Base-by-base conservation (phyloP, 2,329 filamentous ascomycete genomes). In the Tolypocladium endophyticum region DNA sequence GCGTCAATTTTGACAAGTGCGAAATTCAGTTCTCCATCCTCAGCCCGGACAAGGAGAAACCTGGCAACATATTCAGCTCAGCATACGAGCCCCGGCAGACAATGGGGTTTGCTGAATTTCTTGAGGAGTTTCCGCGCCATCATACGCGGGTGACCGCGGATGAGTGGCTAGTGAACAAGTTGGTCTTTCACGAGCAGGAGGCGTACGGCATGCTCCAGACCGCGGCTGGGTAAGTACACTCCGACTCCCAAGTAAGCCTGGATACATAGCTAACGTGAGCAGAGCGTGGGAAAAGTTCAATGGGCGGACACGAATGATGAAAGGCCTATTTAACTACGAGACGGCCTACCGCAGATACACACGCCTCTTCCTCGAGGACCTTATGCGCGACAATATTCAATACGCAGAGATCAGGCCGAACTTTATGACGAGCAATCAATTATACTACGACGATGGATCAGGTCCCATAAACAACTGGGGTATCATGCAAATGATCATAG, bases 321-420 rank as follows among this genome's bases (percentile, higher is more conserved):
- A 90, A 67, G 87, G 87, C 0, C 75, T 90, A 0, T 81, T 89
- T 66, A 87, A 87, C 68, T 89, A 89, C 64, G 80, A 84, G 67
- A 77, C 75, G 4, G 84, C 85, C 4, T 89, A 85, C 67, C 74
- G 76, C 55, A 75, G 73, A 69, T 90, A 90, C 65, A 87, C 86
- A 2, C 73, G 76, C 12, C 69, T 74, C 3, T 84, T 83, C 25
- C 81, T 89, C 14, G 74, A 85, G 60, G 81, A 84, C 61, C 85
- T 89, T 69, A 79, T 84, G 28, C 67, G 75, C 7, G 86, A 89
- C 67, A 83, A 83, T 52, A 85, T 90, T 63, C 86, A 87, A 72
- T 89, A 89, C 65, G 86, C 86, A 35, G 87, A 90, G 71, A 82
- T 89, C 47, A 79, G 87, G 35, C 86, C 86, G 3, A 89, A 88